Conservation (phyloP, 2,329 filamentous ascomycete genomes). For the Colletotrichum navitas region DNA sequence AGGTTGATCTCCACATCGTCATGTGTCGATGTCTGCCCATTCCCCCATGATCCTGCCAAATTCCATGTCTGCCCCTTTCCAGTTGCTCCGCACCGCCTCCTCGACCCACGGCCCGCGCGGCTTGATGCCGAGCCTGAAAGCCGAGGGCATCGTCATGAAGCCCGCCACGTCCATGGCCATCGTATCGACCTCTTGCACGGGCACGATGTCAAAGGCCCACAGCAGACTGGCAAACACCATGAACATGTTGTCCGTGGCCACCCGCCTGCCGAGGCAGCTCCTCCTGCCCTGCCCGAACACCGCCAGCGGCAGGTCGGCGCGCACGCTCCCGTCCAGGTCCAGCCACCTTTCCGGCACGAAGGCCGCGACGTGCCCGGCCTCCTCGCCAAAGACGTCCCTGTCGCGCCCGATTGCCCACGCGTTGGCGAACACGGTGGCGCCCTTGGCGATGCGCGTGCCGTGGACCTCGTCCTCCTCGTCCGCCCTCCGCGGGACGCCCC, state of each 20-base stretch:
- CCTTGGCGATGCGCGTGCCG: slow-evolving; percentile 58
- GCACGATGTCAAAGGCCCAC: slow-evolving; percentile 62
- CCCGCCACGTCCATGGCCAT: slow-evolving; percentile 45
- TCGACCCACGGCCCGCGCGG: slow-evolving; percentile 49
- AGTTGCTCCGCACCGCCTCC: slow-evolving; percentile 43
- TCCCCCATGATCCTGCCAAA: slow-evolving; percentile 29
- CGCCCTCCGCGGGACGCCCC: slow-evolving; percentile 55
- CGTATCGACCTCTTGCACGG: slow-evolving; percentile 45
- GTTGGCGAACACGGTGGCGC: slow-evolving; percentile 58
- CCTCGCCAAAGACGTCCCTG: slow-evolving; percentile 55
- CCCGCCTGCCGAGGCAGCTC: slow-evolving; percentile 57
- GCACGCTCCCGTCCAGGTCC: slow-evolving; percentile 27
- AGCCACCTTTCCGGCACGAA: slow-evolving; percentile 53
- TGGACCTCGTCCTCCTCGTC: slow-evolving; percentile 52
- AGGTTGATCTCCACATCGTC: neutral
- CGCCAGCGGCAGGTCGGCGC: slow-evolving; percentile 49
- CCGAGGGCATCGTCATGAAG: slow-evolving; percentile 47
- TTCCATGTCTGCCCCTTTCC: slow-evolving; percentile 38
- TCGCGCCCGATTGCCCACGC: slow-evolving; percentile 55
- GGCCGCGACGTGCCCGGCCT: slow-evolving; percentile 42
- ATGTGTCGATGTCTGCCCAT: slow-evolving; percentile 26
- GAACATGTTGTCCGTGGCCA: slow-evolving; percentile 62
- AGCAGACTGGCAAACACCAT: slow-evolving; percentile 57
- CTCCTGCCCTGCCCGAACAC: slow-evolving; percentile 64
- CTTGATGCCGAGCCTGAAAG: slow-evolving; percentile 47